phyloP scores from a whole-genome alignment of 1,284 basidiomycete species.

The Ustilago esculenta region DNA sequence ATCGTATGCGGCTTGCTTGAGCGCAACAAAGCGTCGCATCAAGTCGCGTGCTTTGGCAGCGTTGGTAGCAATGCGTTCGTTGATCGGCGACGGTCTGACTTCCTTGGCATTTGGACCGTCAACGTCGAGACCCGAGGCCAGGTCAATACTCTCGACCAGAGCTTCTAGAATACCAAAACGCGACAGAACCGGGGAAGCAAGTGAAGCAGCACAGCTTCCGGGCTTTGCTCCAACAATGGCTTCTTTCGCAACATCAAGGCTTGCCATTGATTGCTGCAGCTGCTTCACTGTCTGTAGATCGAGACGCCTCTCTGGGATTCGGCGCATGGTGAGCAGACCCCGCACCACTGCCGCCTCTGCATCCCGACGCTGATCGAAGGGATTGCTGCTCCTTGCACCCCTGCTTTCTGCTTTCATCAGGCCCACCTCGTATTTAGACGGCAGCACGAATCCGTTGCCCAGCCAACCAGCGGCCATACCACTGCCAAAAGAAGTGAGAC shows the following conservation, averaged over 20 bases:
- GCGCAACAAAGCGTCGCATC: constrained; percentile 35
- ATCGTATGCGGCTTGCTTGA: constrained; percentile 58
- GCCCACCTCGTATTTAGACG: constrained; percentile 52
- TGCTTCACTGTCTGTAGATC: constrained; percentile 16
- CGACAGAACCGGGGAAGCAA: constrained; percentile 13
- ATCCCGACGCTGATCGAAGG: constrained; percentile 51
- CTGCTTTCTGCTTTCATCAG: constrained; percentile 45
- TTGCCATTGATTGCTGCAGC: constrained; percentile 5
- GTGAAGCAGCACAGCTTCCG: background rate
- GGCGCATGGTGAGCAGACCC: constrained; percentile 44
- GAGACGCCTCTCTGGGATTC: constrained; percentile 44
- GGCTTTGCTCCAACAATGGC: background rate
- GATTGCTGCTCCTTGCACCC: constrained; percentile 32
- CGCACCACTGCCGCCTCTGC: constrained; percentile 41
- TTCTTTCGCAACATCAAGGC: constrained; percentile 7
- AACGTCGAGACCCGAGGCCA: constrained; percentile 55
- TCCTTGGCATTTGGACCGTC: constrained; percentile 44
- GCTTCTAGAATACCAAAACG: constrained; percentile 28
- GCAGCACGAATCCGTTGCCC: constrained; percentile 66
- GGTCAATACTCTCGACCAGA: constrained; percentile 53
- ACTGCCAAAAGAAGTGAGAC: constrained; percentile 54
- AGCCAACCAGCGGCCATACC: constrained; percentile 66
- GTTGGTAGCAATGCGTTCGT: constrained; percentile 30
- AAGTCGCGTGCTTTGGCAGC: constrained; percentile 37
- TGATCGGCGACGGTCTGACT: constrained; percentile 20